Evolutionary conservation across 208 protist species (phyloP), one percentile per base, ranked within the genome.

Genomic region (Acanthamoeba healyi): DNA sequence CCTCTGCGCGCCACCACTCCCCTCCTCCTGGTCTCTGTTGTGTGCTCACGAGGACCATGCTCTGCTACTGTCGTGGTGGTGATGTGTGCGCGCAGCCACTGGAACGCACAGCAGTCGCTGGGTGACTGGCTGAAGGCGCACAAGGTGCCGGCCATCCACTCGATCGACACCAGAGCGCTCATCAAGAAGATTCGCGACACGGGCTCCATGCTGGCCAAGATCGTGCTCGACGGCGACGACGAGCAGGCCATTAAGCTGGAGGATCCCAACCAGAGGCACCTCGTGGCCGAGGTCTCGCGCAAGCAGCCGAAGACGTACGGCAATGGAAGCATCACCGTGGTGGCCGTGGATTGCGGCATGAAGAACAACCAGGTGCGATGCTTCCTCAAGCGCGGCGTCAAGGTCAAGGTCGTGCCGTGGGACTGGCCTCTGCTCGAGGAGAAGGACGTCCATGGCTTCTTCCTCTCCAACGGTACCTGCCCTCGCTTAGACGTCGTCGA

Each of bases 141-240:
- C 90, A 98, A 99, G 84, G 98, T 99, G 61, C 99, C 99, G 38
- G 99, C 97, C 56, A 97, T 99, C 88, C 99, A 98, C 96, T 99
- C 98, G 94, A 97, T 99, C 22, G 99, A 99, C 96, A 99, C 99
- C 1, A 97, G 99, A 82, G 98, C 97, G 84, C 98, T 99, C 82
- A 99, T 99, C 40, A 98, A 99, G 94, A 98, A 98, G 79, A 98
- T 99, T 81, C 98, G 99, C 54, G 98, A 99, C 38, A 98, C 98
- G 93, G 99, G 97, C 56, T 70, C 65, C 44, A 96, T 97, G 94
- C 95, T 97, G 38, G 93, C 90, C 40, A 96, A 97, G 91, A 95
- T 97, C 81, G 97, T 95, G 29, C 38, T 94, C 44, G 86, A 93
- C 42, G 44, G 40, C 22, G 94, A 91, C 79, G 63, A 94, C 32